Evolutionary conservation across 1,284 basidiomycete genomes (phyloP), one percentile per base, ranked within the genome.

Genomic region (Cryptococcus sp.): DNA sequence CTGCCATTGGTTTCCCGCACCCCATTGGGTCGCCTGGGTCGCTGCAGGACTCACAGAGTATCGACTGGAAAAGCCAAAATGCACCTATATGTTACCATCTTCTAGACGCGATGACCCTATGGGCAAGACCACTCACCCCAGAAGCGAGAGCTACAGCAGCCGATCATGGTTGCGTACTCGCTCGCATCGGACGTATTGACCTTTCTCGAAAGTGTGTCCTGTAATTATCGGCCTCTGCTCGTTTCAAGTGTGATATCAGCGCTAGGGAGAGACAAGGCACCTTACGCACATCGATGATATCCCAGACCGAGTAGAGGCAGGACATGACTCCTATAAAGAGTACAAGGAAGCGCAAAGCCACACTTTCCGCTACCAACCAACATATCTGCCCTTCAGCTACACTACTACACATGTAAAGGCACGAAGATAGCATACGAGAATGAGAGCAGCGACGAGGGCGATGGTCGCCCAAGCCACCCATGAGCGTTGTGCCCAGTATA

Each of bases 261-360:
- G 14, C 11, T n/a, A 24, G 5, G 43, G 28, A 5, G 22, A 1
- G 32, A 39, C 14, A 24, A 23, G 10, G n/a, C 2, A 12, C 2
- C 0, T 10, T 31, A 44, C 65, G 52, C 33, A 69, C 57, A 82
- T 87, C 87, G 47, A 90, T 77, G 49, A 93, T 84, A 62, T 93
- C 89, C 87, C 88, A 93, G 16, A 74, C 65, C 4, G 66, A 64
- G 64, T 94, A 93, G 72, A 94, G 77, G 69, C 86, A 86, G 7
- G 83, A 87, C 90, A 93, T 93, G 57, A 93, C 87, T n/a, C 92
- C 93, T 47, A 95, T 82, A 72, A 97, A 97, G 10, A 97, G 75
- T 21, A 97, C 79, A 80, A 93, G 63, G 63, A 76, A 79, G 3
- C 76, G 63, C 32, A 71, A 45, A 16, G 68, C 59, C 10, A 63